A percentile compares a stretch with the other conserved stretches of the same genome.
These are phyloP conservation scores for Friedmanniomyces simplex DNA, from an alignment of 495 filamentous ascomycete genomes.

Conservation along the genomic window DNA sequence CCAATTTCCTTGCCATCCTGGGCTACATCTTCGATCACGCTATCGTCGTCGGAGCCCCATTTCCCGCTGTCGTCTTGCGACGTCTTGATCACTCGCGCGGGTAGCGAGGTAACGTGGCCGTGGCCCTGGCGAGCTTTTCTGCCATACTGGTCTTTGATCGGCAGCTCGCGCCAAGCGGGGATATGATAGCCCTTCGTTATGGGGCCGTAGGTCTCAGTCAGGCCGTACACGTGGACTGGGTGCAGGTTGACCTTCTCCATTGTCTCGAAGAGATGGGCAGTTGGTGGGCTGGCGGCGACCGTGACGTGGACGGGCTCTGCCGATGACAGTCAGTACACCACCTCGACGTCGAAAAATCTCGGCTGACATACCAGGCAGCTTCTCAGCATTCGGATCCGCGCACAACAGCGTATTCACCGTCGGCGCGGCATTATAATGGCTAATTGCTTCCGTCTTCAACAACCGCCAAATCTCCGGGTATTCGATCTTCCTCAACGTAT, in stretches of 20 bases:
- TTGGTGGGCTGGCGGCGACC: constrained; percentile 85
- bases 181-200: constrained; percentile 89
- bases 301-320: constrained; percentile 66
- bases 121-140: constrained; percentile 91
- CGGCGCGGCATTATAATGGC: constrained; percentile 91
- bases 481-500: constrained; percentile 88
- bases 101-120: constrained; percentile 76
- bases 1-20: constrained; percentile 82
- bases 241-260: constrained; percentile 82
- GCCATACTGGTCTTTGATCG: constrained; percentile 61
- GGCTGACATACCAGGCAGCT: constrained; percentile 37
- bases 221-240: constrained; percentile 89
- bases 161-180: constrained; percentile 66
- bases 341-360: background rate
- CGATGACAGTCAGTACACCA: background rate
- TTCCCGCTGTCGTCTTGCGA: constrained; percentile 18
- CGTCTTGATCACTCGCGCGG: constrained; percentile 71
- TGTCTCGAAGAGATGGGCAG: constrained; percentile 77
- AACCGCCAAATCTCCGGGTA: constrained; percentile 86
- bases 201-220: constrained; percentile 93
- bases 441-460: constrained; percentile 72
- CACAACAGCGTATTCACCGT: constrained; percentile 95
- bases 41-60: constrained; percentile 46
- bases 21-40: constrained; percentile 61
- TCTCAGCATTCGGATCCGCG: constrained; percentile 57